Evolutionary conservation across 73 alveolate genomes (phyloP).

Genomic region (Paramecium primaurelia): DNA sequence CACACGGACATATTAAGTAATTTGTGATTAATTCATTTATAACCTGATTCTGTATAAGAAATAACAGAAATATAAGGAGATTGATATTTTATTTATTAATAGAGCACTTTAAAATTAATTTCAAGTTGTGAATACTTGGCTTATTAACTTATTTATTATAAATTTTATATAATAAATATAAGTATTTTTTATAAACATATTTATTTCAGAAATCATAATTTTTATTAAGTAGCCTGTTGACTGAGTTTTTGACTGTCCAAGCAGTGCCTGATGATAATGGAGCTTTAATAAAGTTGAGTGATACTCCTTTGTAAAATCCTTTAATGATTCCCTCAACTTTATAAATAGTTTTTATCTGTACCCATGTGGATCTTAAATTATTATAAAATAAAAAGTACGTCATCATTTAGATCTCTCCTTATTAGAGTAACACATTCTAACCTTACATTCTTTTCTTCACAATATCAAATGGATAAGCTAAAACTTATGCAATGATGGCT

Average conservation of each 20-base stretch:
- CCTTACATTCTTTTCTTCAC: constrained; percentile 69
- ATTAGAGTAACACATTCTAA: constrained; percentile 8
- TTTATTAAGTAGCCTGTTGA: constrained; percentile 50
- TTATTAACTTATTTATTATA: no score
- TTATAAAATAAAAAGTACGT: constrained; percentile 25
- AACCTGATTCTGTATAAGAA: not conserved
- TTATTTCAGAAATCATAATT: constrained; percentile 54
- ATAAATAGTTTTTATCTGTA: not conserved
- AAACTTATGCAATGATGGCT: constrained; percentile 56
- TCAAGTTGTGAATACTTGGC: no score
- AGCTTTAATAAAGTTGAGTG: constrained; percentile 63
- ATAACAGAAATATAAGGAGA: not conserved
- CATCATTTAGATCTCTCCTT: constrained; percentile 45
- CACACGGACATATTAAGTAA: constrained; percentile 39
- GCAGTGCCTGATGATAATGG: constrained; percentile 62
- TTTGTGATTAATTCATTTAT: not conserved
- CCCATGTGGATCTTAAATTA: constrained; percentile 6
- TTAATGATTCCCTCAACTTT: constrained; percentile 61
- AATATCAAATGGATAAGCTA: constrained; percentile 71
- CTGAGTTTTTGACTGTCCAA: constrained; percentile 55
- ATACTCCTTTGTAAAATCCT: constrained; percentile 67
- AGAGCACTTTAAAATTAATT: not conserved
- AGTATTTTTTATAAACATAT: not conserved
- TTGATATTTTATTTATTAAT: no score
- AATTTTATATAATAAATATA: no score